Base-by-base conservation (phyloP, 441 rosid species). In the Arabidopsis hybrid region DNA sequence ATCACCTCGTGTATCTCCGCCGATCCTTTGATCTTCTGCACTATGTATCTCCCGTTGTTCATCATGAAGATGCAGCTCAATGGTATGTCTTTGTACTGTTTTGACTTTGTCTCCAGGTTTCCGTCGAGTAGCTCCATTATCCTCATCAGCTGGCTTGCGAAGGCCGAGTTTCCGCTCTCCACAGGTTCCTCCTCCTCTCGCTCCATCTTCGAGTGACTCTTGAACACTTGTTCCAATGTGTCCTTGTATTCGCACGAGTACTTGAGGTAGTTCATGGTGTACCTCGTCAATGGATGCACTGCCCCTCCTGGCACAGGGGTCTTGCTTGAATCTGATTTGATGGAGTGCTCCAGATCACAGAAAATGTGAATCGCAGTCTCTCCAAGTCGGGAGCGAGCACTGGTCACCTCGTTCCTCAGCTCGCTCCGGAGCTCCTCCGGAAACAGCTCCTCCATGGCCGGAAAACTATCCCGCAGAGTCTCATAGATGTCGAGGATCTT, bases 31-130 rank as follows among this genome's bases (percentile, higher is more conserved):
- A 91, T 86, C 85, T 92, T 90, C 73, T 95, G 93, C 68, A 91
- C 75, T 42, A 92, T 91, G 85, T 91, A 95, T 16, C 93, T 87
- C 4, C 97, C 99, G 13, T 95, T 95, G 83, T 92, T 95, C 99
- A 95, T 95, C 91, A 89, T 84, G 85, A 95, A 95, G 13, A 95
- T 89, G 78, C 80, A 68, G 63, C 87, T 80, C 72, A 94, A 71
- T 2, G 95, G 68, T 8, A 83, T 35, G 63, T 94, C 95, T 34
- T 57, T 89, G 78, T 94, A 91, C n/a, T 85, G 83, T 80, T 85
- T 89, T 2, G 98, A 81, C 61, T 90, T 94, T 1, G 42, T 71
- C 12, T 90, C 95, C 60, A 91, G 71, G 71, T 89, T 84, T 11
- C 80, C 53, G 45, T 94, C 93, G 56, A 94, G 61, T 63, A 91